phyloP scores from a whole-genome alignment of 495 filamentous ascomycete genomes.

The Aspergillus baeticus region DNA sequence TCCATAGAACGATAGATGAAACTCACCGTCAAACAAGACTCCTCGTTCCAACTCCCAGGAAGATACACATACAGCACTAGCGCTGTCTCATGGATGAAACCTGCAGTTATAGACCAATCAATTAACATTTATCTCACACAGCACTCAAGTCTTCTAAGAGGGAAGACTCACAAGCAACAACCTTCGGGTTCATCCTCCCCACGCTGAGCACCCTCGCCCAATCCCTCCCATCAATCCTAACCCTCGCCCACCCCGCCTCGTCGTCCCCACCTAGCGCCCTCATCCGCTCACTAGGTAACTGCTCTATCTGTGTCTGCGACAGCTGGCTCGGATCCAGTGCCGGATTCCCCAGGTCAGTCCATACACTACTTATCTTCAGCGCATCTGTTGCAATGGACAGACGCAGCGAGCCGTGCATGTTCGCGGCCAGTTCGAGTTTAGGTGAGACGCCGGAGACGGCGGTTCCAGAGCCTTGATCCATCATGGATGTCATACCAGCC shows the following conservation, averaged over 20 bases:
- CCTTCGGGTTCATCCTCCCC: constrained; percentile 80
- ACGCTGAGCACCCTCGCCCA: constrained; percentile 89
- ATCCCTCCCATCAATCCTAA: constrained; percentile 86
- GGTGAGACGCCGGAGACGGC: constrained; percentile 38
- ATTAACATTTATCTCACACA: neutral
- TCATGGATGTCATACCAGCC: neutral
- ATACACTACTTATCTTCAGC: constrained; percentile 75
- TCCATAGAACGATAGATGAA: constrained; percentile 1
- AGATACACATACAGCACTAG: constrained; percentile 92
- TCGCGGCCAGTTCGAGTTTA: constrained; percentile 78
- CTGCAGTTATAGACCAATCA: constrained; percentile 29
- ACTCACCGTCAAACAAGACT: constrained; percentile 76
- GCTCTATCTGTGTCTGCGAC: constrained; percentile 57
- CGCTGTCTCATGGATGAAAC: constrained; percentile 73
- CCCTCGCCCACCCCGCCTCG: constrained; percentile 75
- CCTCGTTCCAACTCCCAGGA: constrained; percentile 64
- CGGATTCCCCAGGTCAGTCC: constrained; percentile 81
- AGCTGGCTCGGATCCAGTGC: constrained; percentile 74
- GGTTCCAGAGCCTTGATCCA: constrained; percentile 4
- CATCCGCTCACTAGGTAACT: constrained; percentile 75
- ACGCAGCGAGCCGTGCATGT: constrained; percentile 83
- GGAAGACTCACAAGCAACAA: constrained; percentile 75
- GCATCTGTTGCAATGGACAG: constrained; percentile 75
- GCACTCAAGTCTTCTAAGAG: neutral
- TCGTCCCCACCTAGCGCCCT: constrained; percentile 48